These are phyloP conservation scores for Stipa capillata DNA, from an alignment of 176 grass and related monocot species.

Conservation along the genomic window DNA sequence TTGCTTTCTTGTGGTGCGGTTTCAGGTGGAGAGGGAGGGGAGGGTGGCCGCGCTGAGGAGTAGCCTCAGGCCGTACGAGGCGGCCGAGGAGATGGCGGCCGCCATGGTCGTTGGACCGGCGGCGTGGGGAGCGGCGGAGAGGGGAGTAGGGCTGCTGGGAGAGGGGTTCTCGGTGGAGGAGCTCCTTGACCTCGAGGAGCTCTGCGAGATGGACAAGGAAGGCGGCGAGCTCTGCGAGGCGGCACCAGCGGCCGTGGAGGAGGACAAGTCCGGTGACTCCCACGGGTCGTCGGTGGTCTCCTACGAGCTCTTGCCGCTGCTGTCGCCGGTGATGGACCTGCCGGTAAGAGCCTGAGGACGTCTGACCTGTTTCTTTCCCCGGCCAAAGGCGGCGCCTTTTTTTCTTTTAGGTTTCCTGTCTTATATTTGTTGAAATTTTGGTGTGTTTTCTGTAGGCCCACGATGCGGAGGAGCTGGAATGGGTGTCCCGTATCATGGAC, in stretches of 20 bases:
- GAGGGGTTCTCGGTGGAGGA: conserved; percentile 84
- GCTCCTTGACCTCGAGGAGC: conserved; percentile 72
- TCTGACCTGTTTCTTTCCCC: not conserved
- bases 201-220: conserved; percentile 46
- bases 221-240: conserved; percentile 6
- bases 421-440: not conserved
- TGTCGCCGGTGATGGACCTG: conserved; percentile 46
- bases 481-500: conserved; percentile 88
- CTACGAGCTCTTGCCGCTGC: conserved; percentile 37
- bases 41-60: conserved; percentile 55
- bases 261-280: conserved; percentile 41
- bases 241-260: not conserved
- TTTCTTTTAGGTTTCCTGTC: not conserved
- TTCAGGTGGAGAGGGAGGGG: conserved; percentile 34
- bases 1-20: not conserved
- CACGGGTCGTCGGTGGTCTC: conserved; percentile 51
- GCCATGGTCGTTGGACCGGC: not conserved
- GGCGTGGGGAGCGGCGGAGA: conserved; percentile 1
- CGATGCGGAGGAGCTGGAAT: conserved; percentile 83
- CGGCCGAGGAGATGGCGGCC: conserved; percentile 11
- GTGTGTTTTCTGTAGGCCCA: conserved; percentile 41
- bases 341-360: conserved; percentile 43
- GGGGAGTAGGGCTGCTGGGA: not conserved
- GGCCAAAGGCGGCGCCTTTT: not conserved
- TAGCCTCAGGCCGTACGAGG: conserved; percentile 33